A percentile compares a stretch with the other conserved stretches of the same genome.
phyloP scores from a whole-genome alignment of 495 filamentous ascomycete species.

The Penicillium canescens region DNA sequence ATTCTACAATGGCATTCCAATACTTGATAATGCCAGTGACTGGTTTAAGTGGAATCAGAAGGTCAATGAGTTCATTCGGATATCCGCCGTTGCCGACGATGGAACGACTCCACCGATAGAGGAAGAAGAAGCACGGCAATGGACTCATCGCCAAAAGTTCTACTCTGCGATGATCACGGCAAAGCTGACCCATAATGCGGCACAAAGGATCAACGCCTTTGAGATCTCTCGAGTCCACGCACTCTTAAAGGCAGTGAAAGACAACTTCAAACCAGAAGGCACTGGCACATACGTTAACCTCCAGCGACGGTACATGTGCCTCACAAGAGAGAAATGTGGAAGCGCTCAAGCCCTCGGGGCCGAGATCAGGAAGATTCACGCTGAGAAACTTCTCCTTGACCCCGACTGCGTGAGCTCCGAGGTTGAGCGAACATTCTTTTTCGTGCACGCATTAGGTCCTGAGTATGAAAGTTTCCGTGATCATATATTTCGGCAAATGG shows the following conservation, averaged over 20 bases:
- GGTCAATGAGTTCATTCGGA: no score
- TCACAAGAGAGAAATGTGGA: slow-evolving; percentile 12
- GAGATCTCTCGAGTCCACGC: slow-evolving; percentile 7
- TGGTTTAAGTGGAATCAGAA: no score
- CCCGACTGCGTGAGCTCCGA: slow-evolving; percentile 13
- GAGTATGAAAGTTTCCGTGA: no score
- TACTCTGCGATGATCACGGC: slow-evolving; percentile 15
- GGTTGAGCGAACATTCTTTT: slow-evolving; percentile 17
- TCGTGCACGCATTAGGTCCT: no score
- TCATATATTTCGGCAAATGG: no score
- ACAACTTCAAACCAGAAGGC: slow-evolving; percentile 15
- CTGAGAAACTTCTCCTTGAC: slow-evolving; percentile 13
- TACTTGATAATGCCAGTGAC: no score
- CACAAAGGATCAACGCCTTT: slow-evolving; percentile 14
- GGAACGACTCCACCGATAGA: no score
- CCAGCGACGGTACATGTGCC: slow-evolving; percentile 12
- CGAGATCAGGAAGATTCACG: slow-evolving; percentile 16
- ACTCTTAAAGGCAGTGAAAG: slow-evolving; percentile 8
- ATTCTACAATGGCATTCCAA: no score
- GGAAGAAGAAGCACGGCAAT: slow-evolving; percentile 12
- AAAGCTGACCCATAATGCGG: slow-evolving; percentile 13
- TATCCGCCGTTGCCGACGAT: no score
- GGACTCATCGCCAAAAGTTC: slow-evolving; percentile 8
- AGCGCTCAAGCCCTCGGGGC: slow-evolving; percentile 14
- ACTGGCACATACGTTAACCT: slow-evolving; percentile 11